Evolutionary conservation across 75 land plant genomes (phyloP), one percentile per base, ranked within the genome.

Genomic region (Cunninghamia lanceolata): DNA sequence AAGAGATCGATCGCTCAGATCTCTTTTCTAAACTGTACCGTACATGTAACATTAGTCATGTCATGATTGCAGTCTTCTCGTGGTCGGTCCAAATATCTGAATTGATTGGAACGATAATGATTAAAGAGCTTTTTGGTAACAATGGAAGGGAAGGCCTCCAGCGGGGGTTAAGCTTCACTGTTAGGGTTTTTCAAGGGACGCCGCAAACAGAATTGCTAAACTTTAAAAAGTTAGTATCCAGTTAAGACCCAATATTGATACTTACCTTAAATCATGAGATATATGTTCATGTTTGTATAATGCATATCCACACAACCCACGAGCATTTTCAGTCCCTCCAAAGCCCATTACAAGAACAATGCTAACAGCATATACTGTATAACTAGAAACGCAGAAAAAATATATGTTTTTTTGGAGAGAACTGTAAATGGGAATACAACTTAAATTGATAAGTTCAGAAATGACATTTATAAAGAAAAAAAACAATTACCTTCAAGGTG

Each of bases 401-500:
- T n/a, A n/a, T n/a, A n/a, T n/a, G n/a, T n/a, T n/a, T n/a, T n/a
- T n/a, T n/a, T 6, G 3, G 25, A 5, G 28, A 1, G 11, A 47
- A 47, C 50, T 47, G 50, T 47, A 47, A 50, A 50, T 50, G 0
- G 52, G 52, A 50, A 11, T n/a, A n/a, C n/a, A n/a, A n/a, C n/a
- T 56, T 56, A 56, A 56, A 56, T 21, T 56, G 6, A 56, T 21
- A n/a, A 56, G 63, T 56, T 56, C 25, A 56, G 34, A 32, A 70
- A 30, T 79, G 4, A 79, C 17, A 38, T 17, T 79, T 7, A 2
- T 40, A 39, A 50, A 16, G 0, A 82, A n/a, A 82, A n/a, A 32
- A n/a, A 30, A 10, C 5, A 85, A 83, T 8, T 39, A 90, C 91
- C 91, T 86, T 89, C 15, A 89, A 19, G 15, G 91, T 89, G 82